Percentiles rank a stretch among this genome's conserved stretches.
phyloP scores from a whole-genome alignment of 106 monocot species.

The Phalaenopsis equestris region DNA sequence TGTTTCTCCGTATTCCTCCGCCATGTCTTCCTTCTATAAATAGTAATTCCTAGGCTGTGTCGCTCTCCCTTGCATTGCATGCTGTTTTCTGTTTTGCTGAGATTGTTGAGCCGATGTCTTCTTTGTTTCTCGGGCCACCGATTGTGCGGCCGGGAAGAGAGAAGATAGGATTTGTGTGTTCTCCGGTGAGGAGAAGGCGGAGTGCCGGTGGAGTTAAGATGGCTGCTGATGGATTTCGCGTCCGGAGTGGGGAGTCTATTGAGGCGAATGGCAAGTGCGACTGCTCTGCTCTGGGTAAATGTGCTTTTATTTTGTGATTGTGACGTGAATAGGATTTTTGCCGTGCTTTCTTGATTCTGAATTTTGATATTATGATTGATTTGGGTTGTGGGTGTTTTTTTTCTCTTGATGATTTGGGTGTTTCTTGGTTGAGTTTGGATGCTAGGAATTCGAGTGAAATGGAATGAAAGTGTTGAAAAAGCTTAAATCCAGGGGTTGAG shows the following conservation, averaged over 20 bases:
- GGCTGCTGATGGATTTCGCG: neutral
- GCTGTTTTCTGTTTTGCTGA: neutral
- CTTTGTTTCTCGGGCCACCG: neutral
- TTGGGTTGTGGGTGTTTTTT: neutral
- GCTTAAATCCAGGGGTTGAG: no score
- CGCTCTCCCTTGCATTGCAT: neutral
- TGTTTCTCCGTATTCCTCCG: neutral
- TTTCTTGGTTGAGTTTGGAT: no score
- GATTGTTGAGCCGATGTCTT: neutral
- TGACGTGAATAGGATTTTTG: neutral
- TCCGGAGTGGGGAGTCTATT: neutral
- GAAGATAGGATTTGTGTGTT: neutral
- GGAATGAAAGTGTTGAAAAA: no score
- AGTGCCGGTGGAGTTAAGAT: neutral
- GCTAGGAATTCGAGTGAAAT: no score
- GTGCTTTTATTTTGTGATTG: neutral
- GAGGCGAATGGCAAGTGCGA: conserved; percentile 2
- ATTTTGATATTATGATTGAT: neutral
- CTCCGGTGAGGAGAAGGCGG: neutral
- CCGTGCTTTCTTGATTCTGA: neutral
- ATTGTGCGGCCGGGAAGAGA: neutral
- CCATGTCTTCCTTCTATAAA: conserved; percentile 2
- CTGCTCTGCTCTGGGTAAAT: neutral
- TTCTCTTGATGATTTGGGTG: neutral
- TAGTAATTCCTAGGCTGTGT: neutral